Conservation (phyloP, 2,329 filamentous ascomycete species). For the Xylariaceae sp. region DNA sequence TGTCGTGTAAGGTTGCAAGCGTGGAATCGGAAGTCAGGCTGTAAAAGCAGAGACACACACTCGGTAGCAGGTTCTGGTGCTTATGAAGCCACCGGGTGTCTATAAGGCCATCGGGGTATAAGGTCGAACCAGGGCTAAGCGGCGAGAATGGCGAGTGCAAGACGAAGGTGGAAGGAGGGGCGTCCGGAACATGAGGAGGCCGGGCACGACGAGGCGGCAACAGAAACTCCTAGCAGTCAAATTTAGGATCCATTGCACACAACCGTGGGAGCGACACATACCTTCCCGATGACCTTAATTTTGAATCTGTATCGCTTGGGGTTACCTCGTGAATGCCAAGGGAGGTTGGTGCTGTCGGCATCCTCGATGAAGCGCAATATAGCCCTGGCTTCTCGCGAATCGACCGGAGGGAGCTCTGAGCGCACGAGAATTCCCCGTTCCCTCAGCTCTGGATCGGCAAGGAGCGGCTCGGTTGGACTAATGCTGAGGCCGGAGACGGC, state of each 20-base stretch:
- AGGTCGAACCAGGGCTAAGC: conserved; percentile 72
- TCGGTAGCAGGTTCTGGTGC: conserved; percentile 79
- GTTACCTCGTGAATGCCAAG: conserved; percentile 62
- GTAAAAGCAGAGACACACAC: conserved; percentile 78
- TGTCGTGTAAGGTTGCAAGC: conserved; percentile 76
- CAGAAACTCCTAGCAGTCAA: conserved; percentile 44
- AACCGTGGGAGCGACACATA: conserved; percentile 46
- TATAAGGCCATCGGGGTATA: conserved; percentile 88
- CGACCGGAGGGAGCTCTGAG: conserved; percentile 66
- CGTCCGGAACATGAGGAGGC: conserved; percentile 49
- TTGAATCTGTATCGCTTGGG: conserved; percentile 58
- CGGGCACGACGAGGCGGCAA: conserved; percentile 56
- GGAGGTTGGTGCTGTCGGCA: conserved; percentile 58
- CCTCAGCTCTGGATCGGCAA: conserved; percentile 48
- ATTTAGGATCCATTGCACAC: conserved; percentile 8
- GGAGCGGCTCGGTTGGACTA: conserved; percentile 40
- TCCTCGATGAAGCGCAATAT: conserved; percentile 63
- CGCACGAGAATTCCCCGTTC: conserved; percentile 59
- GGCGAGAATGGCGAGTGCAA: conserved; percentile 91
- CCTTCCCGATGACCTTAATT: conserved; percentile 73
- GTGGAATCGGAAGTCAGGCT: conserved; percentile 67
- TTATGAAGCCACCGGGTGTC: conserved; percentile 80
- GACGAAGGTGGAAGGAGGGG: conserved; percentile 46
- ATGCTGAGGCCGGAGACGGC: conserved; percentile 70
- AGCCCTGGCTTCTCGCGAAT: conserved; percentile 59